Conservation (phyloP, 208 protist species). For the Acanthamoeba culbertsoni region DNA sequence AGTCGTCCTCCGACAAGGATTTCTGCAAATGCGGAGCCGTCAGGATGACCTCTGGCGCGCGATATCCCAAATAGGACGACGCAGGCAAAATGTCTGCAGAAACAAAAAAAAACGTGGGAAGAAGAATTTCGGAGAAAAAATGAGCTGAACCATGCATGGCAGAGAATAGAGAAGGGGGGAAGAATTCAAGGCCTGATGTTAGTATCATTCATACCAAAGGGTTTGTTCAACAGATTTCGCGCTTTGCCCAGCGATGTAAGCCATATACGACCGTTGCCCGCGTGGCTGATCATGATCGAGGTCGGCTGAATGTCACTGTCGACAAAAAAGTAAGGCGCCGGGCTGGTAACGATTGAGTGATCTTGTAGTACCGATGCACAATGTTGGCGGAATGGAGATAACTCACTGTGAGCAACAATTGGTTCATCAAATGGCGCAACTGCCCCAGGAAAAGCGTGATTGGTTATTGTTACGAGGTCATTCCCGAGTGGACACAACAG, state of each 20-base stretch:
- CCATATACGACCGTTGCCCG: background rate
- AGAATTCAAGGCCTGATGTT: too few species aligned
- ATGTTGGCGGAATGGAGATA: slow-evolving; percentile 37
- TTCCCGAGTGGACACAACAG: background rate
- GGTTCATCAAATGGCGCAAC: background rate
- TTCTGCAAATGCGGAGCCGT: slow-evolving; percentile 18
- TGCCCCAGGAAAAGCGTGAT: background rate
- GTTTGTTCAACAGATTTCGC: background rate
- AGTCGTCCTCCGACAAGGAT: background rate
- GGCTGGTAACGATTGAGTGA: background rate
- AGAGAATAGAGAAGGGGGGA: too few species aligned
- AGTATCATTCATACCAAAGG: slow-evolving; percentile 26
- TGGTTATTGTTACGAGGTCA: too few species aligned
- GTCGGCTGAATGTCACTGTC: background rate
- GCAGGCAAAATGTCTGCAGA: background rate
- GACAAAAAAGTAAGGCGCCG: background rate
- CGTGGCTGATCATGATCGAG: slow-evolving; percentile 4
- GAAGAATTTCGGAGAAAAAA: too few species aligned
- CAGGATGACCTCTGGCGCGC: slow-evolving; percentile 43
- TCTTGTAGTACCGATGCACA: background rate
- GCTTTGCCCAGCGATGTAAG: slow-evolving; percentile 3
- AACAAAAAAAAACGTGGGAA: too few species aligned
- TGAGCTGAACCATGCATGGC: too few species aligned
- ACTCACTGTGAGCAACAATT: slow-evolving; percentile 1
- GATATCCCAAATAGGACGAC: slow-evolving; percentile 2